Base-by-base conservation (phyloP, 257 asterid species). In the Nicotiana attenuata region DNA sequence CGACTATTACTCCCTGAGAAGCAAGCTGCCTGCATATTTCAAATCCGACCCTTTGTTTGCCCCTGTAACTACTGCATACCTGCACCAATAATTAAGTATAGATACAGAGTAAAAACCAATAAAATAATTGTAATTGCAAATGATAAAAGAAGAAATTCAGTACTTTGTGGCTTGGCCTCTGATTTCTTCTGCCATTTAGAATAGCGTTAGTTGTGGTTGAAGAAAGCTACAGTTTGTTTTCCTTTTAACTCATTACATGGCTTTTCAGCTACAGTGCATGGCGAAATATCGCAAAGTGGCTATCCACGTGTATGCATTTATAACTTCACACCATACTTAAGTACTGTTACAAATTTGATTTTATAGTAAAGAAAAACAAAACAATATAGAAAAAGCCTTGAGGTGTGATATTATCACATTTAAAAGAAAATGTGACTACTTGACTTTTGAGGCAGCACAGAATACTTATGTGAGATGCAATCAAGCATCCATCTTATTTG, bases 1-100 rank as follows among this genome's bases (percentile, higher is more conserved):
- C 85, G 52, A 91, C 97, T 4, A 81, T 73, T 17, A 90, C 65
- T 8, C 93, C 93, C 41, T 86, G 45, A 66, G 88, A 84, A 22
- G 88, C 91, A 41, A 92, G 86, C 81, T 92, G 92, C 85, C 86
- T 85, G 10, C 92, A 89, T 24, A 91, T 88, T 55, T 87, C 96
- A 0, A 91, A 81, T 7, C 96, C 96, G 5, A 89, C 69, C 96
- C 96, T 81, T 85, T 91, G 69, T 90, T 91, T 52, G 89, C 90
- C 31, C 95, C 95, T 5, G 92, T 91, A 4, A 91, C 91, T 38
- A 90, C 88, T 1, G 94, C 94, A 82, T 75, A 82, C 79, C 92
- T 90, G 82, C 61, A 14, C 8, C 71, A 16, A 5, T 1, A 13
- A 60, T 15, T 1, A 53, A 26, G 41, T 2, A 55, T 52, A 11